These are phyloP conservation scores for Dalbergia cochinchinensis DNA, from an alignment of 306 rosid species.

Conservation along the genomic window DNA sequence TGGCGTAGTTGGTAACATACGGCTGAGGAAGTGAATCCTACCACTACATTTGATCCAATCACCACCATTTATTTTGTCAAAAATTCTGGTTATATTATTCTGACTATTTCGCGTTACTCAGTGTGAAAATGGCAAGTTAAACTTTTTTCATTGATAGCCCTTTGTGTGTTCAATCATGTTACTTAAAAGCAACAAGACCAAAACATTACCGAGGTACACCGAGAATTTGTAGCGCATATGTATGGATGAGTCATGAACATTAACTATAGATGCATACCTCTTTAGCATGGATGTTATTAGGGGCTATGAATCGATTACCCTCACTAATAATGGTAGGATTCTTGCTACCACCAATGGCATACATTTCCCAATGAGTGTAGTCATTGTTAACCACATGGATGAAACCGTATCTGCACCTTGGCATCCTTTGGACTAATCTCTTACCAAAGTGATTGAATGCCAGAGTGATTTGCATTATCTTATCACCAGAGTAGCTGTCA, in stretches of 20 bases:
- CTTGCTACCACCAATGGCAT: constrained; percentile 88
- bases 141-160: neutral
- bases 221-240: no score
- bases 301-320: constrained; percentile 89
- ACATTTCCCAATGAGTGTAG: constrained; percentile 91
- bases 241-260: neutral
- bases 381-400: constrained; percentile 85
- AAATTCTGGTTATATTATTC: no score
- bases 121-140: no score
- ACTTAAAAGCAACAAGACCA: neutral
- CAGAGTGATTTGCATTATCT: constrained; percentile 77
- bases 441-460: constrained; percentile 90
- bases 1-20: no score
- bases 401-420: constrained; percentile 82
- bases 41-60: no score
- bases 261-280: constrained; percentile 56
- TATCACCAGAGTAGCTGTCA: constrained; percentile 54
- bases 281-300: constrained; percentile 46
- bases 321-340: constrained; percentile 88
- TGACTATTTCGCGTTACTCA: no score
- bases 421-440: constrained; percentile 89
- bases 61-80: no score
- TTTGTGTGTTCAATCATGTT: constrained; percentile 19
- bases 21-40: no score
- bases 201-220: no score